Percentiles rank a stretch among this genome's conserved stretches.
These are phyloP conservation scores for Suhomyces coccinellae DNA, from an alignment of 1,139 yeast species.

Conservation along the genomic window DNA sequence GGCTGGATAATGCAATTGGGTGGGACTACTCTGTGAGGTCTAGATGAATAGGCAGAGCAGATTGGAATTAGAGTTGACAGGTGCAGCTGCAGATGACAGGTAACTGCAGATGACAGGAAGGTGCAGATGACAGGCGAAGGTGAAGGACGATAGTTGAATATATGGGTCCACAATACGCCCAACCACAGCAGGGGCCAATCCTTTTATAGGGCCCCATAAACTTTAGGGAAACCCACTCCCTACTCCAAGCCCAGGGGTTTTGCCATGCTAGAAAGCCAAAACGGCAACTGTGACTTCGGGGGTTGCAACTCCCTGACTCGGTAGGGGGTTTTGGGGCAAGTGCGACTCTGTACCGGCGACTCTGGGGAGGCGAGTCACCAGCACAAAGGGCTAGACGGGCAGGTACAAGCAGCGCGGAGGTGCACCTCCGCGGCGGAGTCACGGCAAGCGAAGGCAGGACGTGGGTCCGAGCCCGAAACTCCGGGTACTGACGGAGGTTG, in stretches of 20 bases:
- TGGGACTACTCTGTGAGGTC: too few species aligned
- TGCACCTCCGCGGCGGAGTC: conserved; percentile 9
- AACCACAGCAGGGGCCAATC: not conserved
- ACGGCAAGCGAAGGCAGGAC: not conserved
- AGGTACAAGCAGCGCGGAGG: not conserved
- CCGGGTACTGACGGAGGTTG: conserved; percentile 6
- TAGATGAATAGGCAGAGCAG: too few species aligned
- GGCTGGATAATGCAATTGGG: not conserved
- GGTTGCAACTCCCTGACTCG: not conserved
- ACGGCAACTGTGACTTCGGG: conserved; percentile 12
- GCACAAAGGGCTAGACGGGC: not conserved
- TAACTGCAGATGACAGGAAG: too few species aligned
- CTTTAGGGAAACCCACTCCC: not conserved
- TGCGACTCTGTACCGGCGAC: not conserved
- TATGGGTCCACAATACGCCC: not conserved
- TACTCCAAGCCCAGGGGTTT: not conserved
- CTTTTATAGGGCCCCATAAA: not conserved
- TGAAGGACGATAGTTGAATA: not conserved
- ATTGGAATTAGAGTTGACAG: too few species aligned
- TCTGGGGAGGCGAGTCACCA: conserved; percentile 1
- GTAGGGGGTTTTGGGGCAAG: not conserved
- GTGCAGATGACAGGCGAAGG: too few species aligned
- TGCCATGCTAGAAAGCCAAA: conserved; percentile 4
- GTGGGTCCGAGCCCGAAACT: not conserved
- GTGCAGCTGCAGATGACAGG: too few species aligned